A percentile compares a stretch with the other conserved stretches of the same genome.
phyloP scores from a whole-genome alignment of 2,329 filamentous ascomycete genomes.

The Cladosporium sp. region DNA sequence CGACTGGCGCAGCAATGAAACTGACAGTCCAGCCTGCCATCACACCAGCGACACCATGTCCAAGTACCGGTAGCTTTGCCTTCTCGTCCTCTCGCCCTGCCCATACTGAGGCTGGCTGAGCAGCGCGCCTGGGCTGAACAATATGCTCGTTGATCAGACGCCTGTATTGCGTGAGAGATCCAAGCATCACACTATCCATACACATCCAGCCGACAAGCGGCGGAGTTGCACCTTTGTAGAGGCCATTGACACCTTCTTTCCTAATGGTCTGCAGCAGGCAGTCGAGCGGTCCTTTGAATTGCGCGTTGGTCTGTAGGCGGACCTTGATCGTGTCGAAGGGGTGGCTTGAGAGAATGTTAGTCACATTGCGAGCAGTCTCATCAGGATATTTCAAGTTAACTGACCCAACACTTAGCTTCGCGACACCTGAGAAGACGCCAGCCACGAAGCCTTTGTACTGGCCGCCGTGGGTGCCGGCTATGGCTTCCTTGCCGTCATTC shows the following conservation, averaged over 20 bases:
- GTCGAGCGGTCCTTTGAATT: constrained; percentile 81
- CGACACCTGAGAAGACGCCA: constrained; percentile 90
- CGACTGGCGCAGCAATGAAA: constrained; percentile 88
- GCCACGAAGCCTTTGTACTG: constrained; percentile 63
- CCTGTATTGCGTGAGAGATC: constrained; percentile 85
- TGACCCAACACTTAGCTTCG: constrained; percentile 72
- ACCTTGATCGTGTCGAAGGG: constrained; percentile 97
- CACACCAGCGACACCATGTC: constrained; percentile 83
- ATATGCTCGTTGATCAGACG: constrained; percentile 75
- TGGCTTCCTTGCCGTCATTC: constrained; percentile 17
- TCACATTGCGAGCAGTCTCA: background rate
- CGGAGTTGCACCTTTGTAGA: constrained; percentile 93
- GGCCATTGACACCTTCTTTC: constrained; percentile 75
- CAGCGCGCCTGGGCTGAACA: constrained; percentile 53
- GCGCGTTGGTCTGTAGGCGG: constrained; percentile 71
- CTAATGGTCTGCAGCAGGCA: constrained; percentile 80
- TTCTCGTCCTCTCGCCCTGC: constrained; percentile 31
- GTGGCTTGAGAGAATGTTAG: constrained; percentile 47
- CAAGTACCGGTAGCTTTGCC: constrained; percentile 64
- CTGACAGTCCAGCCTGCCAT: constrained; percentile 85
- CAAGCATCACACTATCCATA: constrained; percentile 92
- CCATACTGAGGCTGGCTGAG: constrained; percentile 18
- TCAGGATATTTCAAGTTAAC: constrained; percentile 24
- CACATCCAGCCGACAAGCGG: constrained; percentile 97
- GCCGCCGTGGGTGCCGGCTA: constrained; percentile 12